Conservation (phyloP, 139 green algal genomes). For the Desmodesmus armatus region DNA sequence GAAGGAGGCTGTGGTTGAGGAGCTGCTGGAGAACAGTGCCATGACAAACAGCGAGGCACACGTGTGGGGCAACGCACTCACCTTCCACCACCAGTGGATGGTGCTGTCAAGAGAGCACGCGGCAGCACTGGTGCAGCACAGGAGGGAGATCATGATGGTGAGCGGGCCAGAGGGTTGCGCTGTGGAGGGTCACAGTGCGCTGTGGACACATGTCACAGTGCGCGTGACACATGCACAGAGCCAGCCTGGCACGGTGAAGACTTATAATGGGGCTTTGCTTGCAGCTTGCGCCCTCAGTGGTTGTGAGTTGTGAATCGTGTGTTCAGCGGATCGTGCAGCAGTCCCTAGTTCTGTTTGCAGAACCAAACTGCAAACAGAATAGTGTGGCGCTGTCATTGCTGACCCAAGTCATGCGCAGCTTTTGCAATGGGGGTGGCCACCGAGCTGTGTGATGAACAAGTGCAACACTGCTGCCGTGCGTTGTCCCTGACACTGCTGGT, state of each 20-base stretch:
- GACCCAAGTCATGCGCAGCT: background rate
- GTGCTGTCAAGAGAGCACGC: constrained; percentile 47
- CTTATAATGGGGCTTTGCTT: background rate
- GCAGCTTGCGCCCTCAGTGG: background rate
- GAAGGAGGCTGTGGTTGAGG: background rate
- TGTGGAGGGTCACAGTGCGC: no score
- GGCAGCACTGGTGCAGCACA: constrained; percentile 30
- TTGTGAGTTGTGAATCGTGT: no score
- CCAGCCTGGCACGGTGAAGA: no score
- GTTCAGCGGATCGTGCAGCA: no score
- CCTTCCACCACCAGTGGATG: constrained; percentile 52
- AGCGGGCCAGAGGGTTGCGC: no score
- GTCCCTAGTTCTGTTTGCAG: no score
- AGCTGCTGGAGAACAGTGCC: background rate
- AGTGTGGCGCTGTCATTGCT: background rate
- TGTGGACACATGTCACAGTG: no score
- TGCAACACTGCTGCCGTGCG: background rate
- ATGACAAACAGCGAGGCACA: constrained; percentile 7
- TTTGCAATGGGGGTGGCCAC: background rate
- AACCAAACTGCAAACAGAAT: no score
- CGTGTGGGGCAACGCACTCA: constrained; percentile 31
- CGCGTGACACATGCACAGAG: no score
- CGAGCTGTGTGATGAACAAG: no score
- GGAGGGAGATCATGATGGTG: constrained; percentile 35
- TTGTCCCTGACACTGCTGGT: background rate